phyloP scores from a whole-genome alignment of 2,329 filamentous ascomycete genomes.

The Talaromyces sp. region DNA sequence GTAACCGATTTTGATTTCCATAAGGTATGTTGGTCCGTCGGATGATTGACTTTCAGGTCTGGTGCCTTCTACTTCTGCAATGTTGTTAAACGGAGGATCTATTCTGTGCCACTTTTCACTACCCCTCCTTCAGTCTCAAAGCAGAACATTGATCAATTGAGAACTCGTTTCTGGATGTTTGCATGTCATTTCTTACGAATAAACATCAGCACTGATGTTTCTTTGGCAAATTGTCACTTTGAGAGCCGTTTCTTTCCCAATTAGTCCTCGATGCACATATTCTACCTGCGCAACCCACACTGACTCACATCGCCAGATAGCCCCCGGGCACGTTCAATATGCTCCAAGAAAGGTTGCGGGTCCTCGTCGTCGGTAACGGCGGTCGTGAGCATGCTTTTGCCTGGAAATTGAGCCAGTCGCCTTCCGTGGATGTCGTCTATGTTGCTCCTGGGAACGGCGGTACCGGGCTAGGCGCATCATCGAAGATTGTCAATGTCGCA shows the following conservation, averaged over 20 bases:
- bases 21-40: not conserved
- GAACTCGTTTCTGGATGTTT: not conserved
- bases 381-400: conserved; percentile 91
- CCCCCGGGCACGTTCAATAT: conserved; percentile 24
- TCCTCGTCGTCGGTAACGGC: conserved; percentile 88
- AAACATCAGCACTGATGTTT: not conserved
- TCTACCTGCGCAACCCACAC: too few species aligned
- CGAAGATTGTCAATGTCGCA: conserved; percentile 67
- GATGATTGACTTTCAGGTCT: not conserved
- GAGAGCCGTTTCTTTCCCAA: not conserved
- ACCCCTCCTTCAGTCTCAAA: conserved; percentile 7
- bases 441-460: conserved; percentile 78
- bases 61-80: not conserved
- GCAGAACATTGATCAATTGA: not conserved
- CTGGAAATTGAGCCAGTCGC: conserved; percentile 86
- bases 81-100: not conserved
- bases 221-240: not conserved
- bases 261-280: not conserved
- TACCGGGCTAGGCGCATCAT: conserved; percentile 53
- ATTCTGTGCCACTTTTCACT: not conserved
- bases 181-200: not conserved
- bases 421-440: conserved; percentile 67
- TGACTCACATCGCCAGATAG: conserved; percentile 16
- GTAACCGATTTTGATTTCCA: not conserved
- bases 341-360: conserved; percentile 51